Conservation (phyloP, 2,329 filamentous ascomycete species). For the Colletotrichum somersetense region DNA sequence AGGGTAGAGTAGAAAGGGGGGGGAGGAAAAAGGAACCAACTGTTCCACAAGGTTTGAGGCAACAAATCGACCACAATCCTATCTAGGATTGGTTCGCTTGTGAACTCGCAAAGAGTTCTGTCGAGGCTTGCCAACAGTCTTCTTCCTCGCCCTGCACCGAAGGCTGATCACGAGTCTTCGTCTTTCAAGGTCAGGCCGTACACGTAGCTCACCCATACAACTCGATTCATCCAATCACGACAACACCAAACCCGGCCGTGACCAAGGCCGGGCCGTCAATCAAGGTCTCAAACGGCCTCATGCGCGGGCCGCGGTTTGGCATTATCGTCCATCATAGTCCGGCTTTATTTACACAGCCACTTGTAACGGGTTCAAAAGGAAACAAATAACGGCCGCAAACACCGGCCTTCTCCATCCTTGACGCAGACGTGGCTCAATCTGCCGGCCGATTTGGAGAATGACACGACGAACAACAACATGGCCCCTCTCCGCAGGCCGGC, state of each 20-base stretch:
- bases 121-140: neutral
- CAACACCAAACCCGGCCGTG: neutral
- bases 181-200: neutral
- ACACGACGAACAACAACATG: neutral
- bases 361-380: neutral
- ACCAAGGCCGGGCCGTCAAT: neutral
- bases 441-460: constrained; percentile 1
- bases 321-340: neutral
- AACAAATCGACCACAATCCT: neutral
- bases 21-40: neutral
- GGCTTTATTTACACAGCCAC: constrained; percentile 24
- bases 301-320: constrained; percentile 1
- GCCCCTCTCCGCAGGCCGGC: constrained; percentile 4
- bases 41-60: neutral
- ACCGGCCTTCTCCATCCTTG: neutral
- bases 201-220: too few species aligned
- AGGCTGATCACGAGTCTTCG: neutral
- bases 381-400: constrained; percentile 15
- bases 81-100: neutral
- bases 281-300: neutral
- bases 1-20: neutral
- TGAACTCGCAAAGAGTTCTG: neutral
- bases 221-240: neutral
- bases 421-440: neutral
- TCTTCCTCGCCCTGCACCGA: neutral